These are phyloP conservation scores for Pistacia atlantica DNA, from an alignment of 345 rosid genomes.

Conservation along the genomic window DNA sequence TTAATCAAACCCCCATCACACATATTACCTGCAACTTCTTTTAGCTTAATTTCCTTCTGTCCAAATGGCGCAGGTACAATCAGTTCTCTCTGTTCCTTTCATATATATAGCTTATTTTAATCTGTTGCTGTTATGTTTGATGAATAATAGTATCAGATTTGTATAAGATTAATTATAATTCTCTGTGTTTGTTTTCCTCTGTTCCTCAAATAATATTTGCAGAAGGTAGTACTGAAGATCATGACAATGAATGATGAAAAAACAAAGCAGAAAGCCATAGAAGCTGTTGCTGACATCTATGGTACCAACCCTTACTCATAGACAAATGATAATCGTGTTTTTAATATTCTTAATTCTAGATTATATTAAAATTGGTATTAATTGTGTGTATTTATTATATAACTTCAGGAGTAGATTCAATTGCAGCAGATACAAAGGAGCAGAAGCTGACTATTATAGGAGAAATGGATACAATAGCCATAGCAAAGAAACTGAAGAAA, in stretches of 20 bases:
- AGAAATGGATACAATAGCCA: conserved; percentile 29
- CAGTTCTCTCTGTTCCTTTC: background rate
- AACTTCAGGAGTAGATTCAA: conserved; percentile 37
- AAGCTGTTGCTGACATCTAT: conserved; percentile 39
- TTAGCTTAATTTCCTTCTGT: background rate
- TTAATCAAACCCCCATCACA: background rate
- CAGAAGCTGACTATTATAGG: conserved; percentile 25
- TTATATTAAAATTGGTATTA: too few species aligned
- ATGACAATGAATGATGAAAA: conserved; percentile 35
- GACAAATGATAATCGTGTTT: too few species aligned
- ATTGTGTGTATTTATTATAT: background rate
- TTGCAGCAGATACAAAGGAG: conserved; percentile 28
- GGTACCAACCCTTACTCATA: conserved; percentile 16
- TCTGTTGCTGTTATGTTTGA: background rate
- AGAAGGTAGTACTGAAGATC: conserved; percentile 37
- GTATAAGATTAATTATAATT: too few species aligned
- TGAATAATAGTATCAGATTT: too few species aligned
- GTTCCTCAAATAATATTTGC: background rate
- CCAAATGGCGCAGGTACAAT: conserved; percentile 6
- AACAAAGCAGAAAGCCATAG: conserved; percentile 50
- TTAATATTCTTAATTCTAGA: background rate
- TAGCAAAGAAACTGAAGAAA: conserved; percentile 37
- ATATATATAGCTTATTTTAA: background rate
- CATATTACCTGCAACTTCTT: background rate
- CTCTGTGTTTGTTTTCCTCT: too few species aligned